Conservation (phyloP, 345 rosid genomes). For the Citrus maxima region DNA sequence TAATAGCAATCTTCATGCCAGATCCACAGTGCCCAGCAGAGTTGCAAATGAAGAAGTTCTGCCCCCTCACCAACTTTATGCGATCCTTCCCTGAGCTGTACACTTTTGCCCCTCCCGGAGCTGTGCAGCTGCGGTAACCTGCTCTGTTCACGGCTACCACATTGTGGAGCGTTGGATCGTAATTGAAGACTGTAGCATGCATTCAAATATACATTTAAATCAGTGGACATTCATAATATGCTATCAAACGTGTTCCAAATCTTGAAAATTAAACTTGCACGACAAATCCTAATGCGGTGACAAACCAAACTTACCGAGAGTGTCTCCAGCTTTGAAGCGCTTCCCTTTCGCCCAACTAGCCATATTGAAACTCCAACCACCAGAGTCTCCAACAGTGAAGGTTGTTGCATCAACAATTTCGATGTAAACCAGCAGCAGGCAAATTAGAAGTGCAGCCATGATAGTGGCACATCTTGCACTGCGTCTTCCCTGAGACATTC, state of each 20-base stretch:
- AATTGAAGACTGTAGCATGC: slow-evolving; percentile 40
- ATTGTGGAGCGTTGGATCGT: slow-evolving; percentile 38
- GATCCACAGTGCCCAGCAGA: slow-evolving; percentile 41
- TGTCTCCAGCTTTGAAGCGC: slow-evolving; percentile 48
- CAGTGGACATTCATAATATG: not conserved
- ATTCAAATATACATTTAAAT: not conserved
- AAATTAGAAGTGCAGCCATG: slow-evolving; percentile 5
- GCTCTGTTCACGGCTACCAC: slow-evolving; percentile 40
- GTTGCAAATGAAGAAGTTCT: slow-evolving; percentile 50
- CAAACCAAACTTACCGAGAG: slow-evolving; percentile 28
- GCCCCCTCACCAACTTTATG: slow-evolving; percentile 40
- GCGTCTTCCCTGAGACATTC: slow-evolving; percentile 46
- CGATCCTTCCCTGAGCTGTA: slow-evolving; percentile 42
- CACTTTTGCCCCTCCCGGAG: slow-evolving; percentile 34
- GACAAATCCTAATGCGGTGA: not conserved
- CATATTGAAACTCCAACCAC: slow-evolving; percentile 43
- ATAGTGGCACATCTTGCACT: slow-evolving; percentile 27
- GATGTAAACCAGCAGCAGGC: slow-evolving; percentile 16
- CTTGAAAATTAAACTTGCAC: not conserved
- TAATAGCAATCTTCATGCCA: slow-evolving; percentile 51
- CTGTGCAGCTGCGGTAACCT: slow-evolving; percentile 32
- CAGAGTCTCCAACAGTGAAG: slow-evolving; percentile 40
- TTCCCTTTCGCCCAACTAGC: slow-evolving; percentile 48
- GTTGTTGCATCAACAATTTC: slow-evolving; percentile 29
- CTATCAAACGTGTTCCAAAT: no score